phyloP scores from a whole-genome alignment of 2,329 filamentous ascomycete species.

The Paraphaeosphaeria minitans region DNA sequence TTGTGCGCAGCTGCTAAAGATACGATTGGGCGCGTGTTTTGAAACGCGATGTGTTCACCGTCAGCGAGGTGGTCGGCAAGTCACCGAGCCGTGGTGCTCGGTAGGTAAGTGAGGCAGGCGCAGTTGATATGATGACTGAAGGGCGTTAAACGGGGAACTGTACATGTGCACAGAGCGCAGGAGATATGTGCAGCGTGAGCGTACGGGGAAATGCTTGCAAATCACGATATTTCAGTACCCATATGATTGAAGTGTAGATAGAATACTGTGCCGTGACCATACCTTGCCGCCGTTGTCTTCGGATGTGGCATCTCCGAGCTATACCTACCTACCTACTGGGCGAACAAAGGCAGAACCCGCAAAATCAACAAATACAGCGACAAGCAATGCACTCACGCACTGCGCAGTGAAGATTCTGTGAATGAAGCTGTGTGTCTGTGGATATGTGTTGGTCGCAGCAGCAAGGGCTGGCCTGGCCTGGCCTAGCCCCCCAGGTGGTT shows the following conservation, averaged over 20 bases:
- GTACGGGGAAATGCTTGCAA: not conserved
- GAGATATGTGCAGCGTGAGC: not conserved
- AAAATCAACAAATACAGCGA: not conserved
- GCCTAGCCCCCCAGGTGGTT: slow-evolving; percentile 11
- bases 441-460: not conserved
- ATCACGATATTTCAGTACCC: not conserved
- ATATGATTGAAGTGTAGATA: not conserved
- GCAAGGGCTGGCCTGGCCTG: not conserved
- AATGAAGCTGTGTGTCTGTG: not conserved
- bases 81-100: slow-evolving; percentile 14
- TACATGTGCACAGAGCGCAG: not conserved
- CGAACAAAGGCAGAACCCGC: not conserved
- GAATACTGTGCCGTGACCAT: not conserved
- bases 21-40: slow-evolving; percentile 16
- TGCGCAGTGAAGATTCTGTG: not conserved
- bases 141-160: slow-evolving; percentile 2
- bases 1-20: slow-evolving; percentile 1
- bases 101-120: slow-evolving; percentile 18
- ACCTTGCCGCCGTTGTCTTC: not conserved
- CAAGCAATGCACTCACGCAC: not conserved
- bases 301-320: not conserved
- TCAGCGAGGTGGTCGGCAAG: slow-evolving; percentile 13
- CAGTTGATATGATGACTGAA: slow-evolving; percentile 9
- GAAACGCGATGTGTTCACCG: slow-evolving; percentile 16
- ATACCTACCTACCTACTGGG: too few relatives aligned